Conservation (phyloP, 805 yeast species). For the Helenozyma rhizophorensis region DNA sequence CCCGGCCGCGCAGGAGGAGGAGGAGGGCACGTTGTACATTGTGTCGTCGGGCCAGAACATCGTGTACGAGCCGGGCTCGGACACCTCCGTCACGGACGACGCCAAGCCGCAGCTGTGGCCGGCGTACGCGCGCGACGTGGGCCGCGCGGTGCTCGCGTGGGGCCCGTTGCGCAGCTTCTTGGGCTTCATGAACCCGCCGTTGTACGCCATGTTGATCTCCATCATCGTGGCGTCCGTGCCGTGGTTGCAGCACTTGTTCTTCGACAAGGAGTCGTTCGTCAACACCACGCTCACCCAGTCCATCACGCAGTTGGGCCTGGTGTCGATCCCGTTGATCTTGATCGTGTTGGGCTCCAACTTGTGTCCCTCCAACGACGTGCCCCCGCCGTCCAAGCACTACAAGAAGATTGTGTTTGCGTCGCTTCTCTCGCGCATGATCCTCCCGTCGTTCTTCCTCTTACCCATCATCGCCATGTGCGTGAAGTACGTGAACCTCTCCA, state of each 20-base stretch:
- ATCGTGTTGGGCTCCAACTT: slow-evolving; percentile 77
- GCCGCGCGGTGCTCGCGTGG: slow-evolving; percentile 6
- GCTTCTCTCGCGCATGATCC: slow-evolving; percentile 69
- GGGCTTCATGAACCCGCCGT: slow-evolving; percentile 72
- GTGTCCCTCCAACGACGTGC: slow-evolving; percentile 63
- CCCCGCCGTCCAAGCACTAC: slow-evolving; percentile 61
- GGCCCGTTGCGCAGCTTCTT: slow-evolving; percentile 21
- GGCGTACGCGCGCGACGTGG: slow-evolving; percentile 1
- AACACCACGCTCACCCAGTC: slow-evolving; percentile 64
- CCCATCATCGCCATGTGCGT: slow-evolving; percentile 65
- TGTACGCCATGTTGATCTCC: slow-evolving; percentile 70
- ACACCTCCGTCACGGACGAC: background rate
- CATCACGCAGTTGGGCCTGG: slow-evolving; percentile 62
- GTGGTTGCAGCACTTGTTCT: slow-evolving; percentile 51
- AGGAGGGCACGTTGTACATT: slow-evolving; percentile 6
- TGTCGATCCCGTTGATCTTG: slow-evolving; percentile 72
- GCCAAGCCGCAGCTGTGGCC: background rate
- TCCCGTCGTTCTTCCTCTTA: slow-evolving; percentile 63
- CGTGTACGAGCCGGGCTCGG: background rate
- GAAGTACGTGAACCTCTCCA: slow-evolving; percentile 59
- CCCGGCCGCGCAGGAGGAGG: background rate
- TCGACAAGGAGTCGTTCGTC: slow-evolving; percentile 52
- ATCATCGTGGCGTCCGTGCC: slow-evolving; percentile 68
- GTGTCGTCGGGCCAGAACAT: slow-evolving; percentile 1
- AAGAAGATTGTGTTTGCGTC: slow-evolving; percentile 64